Evolutionary conservation across 257 asterid genomes (phyloP), one percentile per base, ranked within the genome.

Genomic region (Cruciata laevipes): DNA sequence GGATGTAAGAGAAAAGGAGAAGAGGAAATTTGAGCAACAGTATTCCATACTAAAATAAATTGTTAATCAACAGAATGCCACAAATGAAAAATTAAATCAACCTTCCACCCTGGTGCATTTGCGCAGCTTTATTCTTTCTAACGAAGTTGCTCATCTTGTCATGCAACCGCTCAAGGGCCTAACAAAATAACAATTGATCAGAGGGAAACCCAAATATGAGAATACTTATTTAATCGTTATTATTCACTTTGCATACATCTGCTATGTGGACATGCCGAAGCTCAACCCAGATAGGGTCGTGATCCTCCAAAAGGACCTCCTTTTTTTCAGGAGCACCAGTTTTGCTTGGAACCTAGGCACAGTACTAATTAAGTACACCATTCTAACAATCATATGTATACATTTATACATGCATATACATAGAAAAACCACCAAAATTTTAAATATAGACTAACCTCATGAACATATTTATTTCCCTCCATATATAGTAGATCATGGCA

Each of bases 221-320:
- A 55, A 33, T 71, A 63, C 69, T 63, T 69, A 64, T 25, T 51
- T 37, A 21, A 76, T 32, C 55, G 51, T 40, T 57, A 63, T 14
- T 27, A 73, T 18, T 69, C 69, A 74, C 10, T 33, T 76, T 33
- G 73, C 96, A 47, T 87, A 94, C 99, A 90, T 94, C 95, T 79
- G 97, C 99, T 80, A 94, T 94, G 77, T 94, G 99, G 61, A 95
- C 81, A 83, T 94, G 96, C 55, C 99, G 95, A 67, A 94, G 96
- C 87, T 94, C 99, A 72, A 94, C 85, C 99, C 99, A 94, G 76
- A 94, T 87, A 74, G 98, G 96, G 71, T 94, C 99, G 64, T 90
- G 99, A 77, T 94, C 99, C 83, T 94, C 99, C 84, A 94, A 81
- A 77, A 94, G 96, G 65, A 94, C 99, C 77, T 90, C 98, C 74